Base-by-base conservation (phyloP, 78 protist species). In the Chrysochromulina parva region DNA sequence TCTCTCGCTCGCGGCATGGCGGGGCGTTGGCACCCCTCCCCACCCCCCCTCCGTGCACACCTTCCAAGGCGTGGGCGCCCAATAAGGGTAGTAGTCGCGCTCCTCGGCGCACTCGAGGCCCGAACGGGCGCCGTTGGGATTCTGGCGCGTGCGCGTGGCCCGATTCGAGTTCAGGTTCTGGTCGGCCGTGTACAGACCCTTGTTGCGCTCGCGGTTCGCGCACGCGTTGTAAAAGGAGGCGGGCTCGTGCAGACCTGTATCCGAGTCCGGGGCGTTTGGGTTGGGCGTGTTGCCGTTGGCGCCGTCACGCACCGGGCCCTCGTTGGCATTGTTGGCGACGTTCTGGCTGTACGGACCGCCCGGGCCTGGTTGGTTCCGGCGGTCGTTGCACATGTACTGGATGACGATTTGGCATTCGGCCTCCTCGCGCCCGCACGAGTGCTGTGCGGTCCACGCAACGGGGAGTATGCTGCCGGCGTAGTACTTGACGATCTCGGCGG, bases 1-100 rank as follows among this genome's bases (percentile, higher is more conserved):
- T 5, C 62, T 58, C 62, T 58, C 62, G 62, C 62, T 58, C n/a
- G n/a, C n/a, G n/a, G n/a, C n/a, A n/a, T n/a, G n/a, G n/a, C n/a
- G n/a, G n/a, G n/a, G n/a, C n/a, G n/a, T n/a, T n/a, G n/a, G n/a
- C n/a, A n/a, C n/a, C n/a, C n/a, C n/a, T n/a, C n/a, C n/a, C n/a
- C n/a, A n/a, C n/a, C n/a, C n/a, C n/a, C n/a, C n/a, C n/a, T n/a
- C n/a, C n/a, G n/a, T n/a, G 71, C 71, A 17, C 14, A 17, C 71
- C 74, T 90, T 91, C 98, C 98, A 96, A 87, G 97, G 97, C 11
- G 95, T 88, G 82, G 97, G 97, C 22, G 93, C 96, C 97, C 97
- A 96, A 92, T 95, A 96, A 67, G 98, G 98, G 93, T 97, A 97
- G 95, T 97, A 97, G 89, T 97, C 98, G 50, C 98, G 80, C 87